Evolutionary conservation across 2,329 filamentous ascomycete species (phyloP).

Genomic region (Raffaelea albimanens): DNA sequence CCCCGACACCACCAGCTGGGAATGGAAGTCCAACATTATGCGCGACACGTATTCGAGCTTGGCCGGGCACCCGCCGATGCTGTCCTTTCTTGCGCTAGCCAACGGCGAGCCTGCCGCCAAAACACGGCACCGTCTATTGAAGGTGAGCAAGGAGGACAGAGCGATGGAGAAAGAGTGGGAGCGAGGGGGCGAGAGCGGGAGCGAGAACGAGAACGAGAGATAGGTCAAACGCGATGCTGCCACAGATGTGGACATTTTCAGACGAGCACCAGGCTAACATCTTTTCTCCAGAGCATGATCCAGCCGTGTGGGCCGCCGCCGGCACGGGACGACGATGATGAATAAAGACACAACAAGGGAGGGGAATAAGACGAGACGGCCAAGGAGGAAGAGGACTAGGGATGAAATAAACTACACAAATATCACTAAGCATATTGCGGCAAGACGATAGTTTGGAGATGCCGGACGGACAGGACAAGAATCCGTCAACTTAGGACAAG

Average conservation of each 20-base stretch:
- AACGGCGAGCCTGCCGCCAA: conserved; percentile 78
- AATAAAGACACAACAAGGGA: too few species aligned
- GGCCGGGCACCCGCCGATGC: conserved; percentile 77
- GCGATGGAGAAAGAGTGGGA: not conserved
- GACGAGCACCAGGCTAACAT: not conserved
- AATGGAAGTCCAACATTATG: conserved; percentile 93
- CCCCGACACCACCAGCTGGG: conserved; percentile 93
- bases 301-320: conserved; percentile 52
- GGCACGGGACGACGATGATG: conserved; percentile 37
- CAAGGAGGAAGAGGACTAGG: too few species aligned
- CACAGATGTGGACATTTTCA: not conserved
- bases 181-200: too few species aligned
- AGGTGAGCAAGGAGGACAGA: conserved; percentile 35
- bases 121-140: conserved; percentile 69
- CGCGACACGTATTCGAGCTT: conserved; percentile 88
- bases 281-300: conserved; percentile 52
- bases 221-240: too few species aligned
- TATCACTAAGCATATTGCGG: too few species aligned
- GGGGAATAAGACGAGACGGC: too few species aligned
- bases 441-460: too few species aligned
- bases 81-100: conserved; percentile 83
- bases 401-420: too few species aligned
- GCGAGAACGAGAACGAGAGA: too few species aligned
- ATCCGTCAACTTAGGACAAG: too few species aligned
- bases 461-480: too few species aligned